Base-by-base conservation (phyloP, 176 grass and related monocot species). In the Carex littledalei region DNA sequence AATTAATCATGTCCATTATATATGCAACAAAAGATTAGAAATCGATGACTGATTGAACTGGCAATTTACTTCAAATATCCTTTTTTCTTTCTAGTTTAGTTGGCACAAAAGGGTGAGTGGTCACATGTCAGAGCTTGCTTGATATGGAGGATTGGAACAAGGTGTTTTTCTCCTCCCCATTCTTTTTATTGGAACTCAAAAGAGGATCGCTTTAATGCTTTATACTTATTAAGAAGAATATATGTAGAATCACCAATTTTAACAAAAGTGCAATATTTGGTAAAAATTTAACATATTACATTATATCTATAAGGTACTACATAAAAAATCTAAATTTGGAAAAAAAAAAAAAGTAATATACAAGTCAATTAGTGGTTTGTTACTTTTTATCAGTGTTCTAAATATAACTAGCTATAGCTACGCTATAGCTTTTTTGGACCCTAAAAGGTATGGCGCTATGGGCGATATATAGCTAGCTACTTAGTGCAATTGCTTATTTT, bases 81-180 rank as follows among this genome's bases (percentile, higher is more conserved):
- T 18, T 81, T 52, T 41, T 65, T 17, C 43, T 65, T 43, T 83
- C 26, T 15, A 83, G 61, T 83, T 54, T 83, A 49, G 56, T 81
- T 63, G 16, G 41, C 13, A 73, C 57, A 79, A 86, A 29, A 66
- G 57, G 68, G 31, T 21, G 29, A 17, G 66, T 71, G 68, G 31
- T 21, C 50, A 22, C 64, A 58, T 85, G 63, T 32, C 55, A 18
- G 85, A 58, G 87, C 80, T 93, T 87, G 88, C 89, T 96, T 96
- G 85, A 43, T 63, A 12, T 43, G 34, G 81, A 43, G 89, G 91
- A 84, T 69, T 90, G 78, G 89, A 93, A 92, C 67, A 63, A 78
- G 60, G 37, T 83, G 45, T 41, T 78, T 55, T 54, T 77, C 12
- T 26, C 12, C 47, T 14, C 47, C 47, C 47, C 13, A 13, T 15